phyloP scores from a whole-genome alignment of 139 green algal species.

The Coccomyxa sp. region DNA sequence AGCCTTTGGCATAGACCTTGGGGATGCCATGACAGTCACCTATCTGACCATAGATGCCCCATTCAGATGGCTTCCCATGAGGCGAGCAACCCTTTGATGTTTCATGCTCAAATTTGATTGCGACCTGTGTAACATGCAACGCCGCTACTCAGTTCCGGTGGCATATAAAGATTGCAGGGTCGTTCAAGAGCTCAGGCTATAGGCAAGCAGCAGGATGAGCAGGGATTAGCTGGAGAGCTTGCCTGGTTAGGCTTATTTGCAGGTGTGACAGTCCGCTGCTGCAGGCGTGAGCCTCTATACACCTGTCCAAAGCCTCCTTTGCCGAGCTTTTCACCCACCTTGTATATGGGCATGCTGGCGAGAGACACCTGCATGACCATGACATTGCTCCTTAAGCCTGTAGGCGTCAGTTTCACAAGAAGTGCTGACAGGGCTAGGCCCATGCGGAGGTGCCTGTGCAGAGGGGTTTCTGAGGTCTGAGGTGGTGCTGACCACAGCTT shows the following conservation, averaged over 20 bases:
- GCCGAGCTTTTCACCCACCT: conserved; percentile 75
- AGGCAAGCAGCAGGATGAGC: background rate
- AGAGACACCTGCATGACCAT: conserved; percentile 60
- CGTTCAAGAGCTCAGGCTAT: too few relatives aligned
- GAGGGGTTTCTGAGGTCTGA: too few relatives aligned
- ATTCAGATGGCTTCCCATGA: conserved; percentile 93
- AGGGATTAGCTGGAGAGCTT: background rate
- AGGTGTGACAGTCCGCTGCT: conserved; percentile 56
- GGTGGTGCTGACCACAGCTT: too few relatives aligned
- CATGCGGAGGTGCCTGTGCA: too few relatives aligned
- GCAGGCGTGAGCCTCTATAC: conserved; percentile 64
- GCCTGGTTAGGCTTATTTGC: conserved; percentile 37
- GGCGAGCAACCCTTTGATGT: conserved; percentile 89
- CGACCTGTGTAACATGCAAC: too few relatives aligned
- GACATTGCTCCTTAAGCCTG: background rate
- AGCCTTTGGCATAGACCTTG: conserved; percentile 87
- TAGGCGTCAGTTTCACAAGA: background rate
- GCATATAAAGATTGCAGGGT: too few relatives aligned
- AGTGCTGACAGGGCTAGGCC: background rate
- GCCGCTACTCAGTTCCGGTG: too few relatives aligned
- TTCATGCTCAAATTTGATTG: conserved; percentile 96
- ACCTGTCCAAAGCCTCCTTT: conserved; percentile 93
- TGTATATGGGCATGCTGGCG: conserved; percentile 73
- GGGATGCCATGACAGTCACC: conserved; percentile 75
- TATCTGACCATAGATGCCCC: conserved; percentile 85